Conservation (phyloP, 768 basidiomycete species). For the Tricholoma sp. region DNA sequence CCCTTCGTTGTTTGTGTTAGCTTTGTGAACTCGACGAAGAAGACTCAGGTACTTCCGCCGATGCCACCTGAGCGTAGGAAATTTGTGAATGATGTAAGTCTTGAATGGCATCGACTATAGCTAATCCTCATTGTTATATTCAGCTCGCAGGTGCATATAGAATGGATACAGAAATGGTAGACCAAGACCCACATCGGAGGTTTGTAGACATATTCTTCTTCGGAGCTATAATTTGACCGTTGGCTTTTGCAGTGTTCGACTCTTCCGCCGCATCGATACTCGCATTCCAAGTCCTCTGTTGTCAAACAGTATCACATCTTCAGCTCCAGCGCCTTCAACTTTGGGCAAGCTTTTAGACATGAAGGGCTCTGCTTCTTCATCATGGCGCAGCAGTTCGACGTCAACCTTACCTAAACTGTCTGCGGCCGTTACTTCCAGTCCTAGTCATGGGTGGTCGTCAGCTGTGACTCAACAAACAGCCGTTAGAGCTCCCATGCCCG, state of each 20-base stretch:
- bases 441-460: background rate
- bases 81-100: constrained; percentile 72
- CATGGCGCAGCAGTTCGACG: constrained; percentile 17
- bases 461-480: background rate
- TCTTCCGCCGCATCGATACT: constrained; percentile 78
- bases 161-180: constrained; percentile 82
- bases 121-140: background rate
- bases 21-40: constrained; percentile 66
- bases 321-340: constrained; percentile 25
- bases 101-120: constrained; percentile 3
- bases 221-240: background rate
- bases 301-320: constrained; percentile 37
- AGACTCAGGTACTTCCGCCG: constrained; percentile 68
- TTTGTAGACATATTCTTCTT: constrained; percentile 16
- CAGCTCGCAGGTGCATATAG: constrained; percentile 77
- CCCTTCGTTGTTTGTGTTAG: constrained; percentile 26
- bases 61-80: constrained; percentile 79
- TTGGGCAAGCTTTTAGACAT: constrained; percentile 63
- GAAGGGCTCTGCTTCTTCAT: constrained; percentile 22
- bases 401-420: constrained; percentile 5
- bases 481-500: background rate
- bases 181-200: constrained; percentile 84
- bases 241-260: constrained; percentile 49
- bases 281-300: constrained; percentile 71
- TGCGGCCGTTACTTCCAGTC: background rate